Evolutionary conservation across 2,329 filamentous ascomycete genomes (phyloP), one percentile per base, ranked within the genome.

Genomic region (Tolypocladium ophioglossoides): DNA sequence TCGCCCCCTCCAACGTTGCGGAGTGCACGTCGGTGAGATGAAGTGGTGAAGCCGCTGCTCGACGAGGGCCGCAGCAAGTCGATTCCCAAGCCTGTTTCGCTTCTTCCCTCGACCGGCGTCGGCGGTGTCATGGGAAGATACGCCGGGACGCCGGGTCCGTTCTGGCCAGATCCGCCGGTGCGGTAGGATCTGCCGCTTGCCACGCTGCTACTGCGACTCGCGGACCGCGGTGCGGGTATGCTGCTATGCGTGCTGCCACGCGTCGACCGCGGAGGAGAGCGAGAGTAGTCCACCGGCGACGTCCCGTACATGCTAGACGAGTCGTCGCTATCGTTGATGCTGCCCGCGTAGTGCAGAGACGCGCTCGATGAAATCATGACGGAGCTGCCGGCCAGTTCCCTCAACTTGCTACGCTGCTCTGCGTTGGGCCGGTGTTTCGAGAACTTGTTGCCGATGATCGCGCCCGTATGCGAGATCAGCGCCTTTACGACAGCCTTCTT

Each of bases 361-460:
- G 60, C 60, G 41, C 60, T 61, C 2, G 65, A 70, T 12, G 72
- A 74, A 30, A 76, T 78, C 58, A 92, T 75, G 22, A 86, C 83
- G 38, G 84, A 86, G 63, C 82, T 88, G 55, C 83, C 91, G n/a
- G 89, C 90, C 55, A 95, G 76, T 68, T 96, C 91, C 44, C 91
- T 83, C 37, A 95, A 78, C 58, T 87, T 85, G 64, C 78, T 87
- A 64, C 89, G 85, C 66, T 94, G 88, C 55, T 88, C 85, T 52
- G 84, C 88, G 59, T 77, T 89, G 1, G 92, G 91, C 4, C 91
- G 84, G 66, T 95, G 89, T 65, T 90, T 89, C 52, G 86, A 89
- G 71, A 99, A 89, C 68, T 99, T 99, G 78, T 99, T 99, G 53
- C 92, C 90, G 51, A 99, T 90, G 61, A 99, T 96, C 55, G 94